Conservation (phyloP, 139 green algal genomes). For the Closterium sp. region DNA sequence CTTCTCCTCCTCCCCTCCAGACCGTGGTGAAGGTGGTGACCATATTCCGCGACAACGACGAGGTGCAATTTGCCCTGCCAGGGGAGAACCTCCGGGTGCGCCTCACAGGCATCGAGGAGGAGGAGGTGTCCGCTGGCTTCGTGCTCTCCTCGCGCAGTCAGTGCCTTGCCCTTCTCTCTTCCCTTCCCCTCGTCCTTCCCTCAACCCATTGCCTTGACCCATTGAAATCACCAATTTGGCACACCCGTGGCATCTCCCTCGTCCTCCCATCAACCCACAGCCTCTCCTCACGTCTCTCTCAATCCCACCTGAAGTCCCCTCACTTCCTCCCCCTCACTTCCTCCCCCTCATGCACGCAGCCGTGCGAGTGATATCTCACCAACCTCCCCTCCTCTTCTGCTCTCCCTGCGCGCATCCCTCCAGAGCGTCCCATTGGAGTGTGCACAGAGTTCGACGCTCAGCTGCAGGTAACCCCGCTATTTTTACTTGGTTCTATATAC, state of each 20-base stretch:
- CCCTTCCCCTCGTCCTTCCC: too few species aligned
- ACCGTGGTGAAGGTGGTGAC: constrained; percentile 78
- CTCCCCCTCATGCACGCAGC: too few species aligned
- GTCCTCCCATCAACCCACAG: too few species aligned
- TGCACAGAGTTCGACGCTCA: constrained; percentile 86
- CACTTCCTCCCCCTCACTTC: background rate
- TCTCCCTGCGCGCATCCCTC: background rate
- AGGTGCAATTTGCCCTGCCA: constrained; percentile 69
- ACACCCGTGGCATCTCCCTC: too few species aligned
- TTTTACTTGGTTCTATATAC: too few species aligned
- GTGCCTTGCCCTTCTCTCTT: background rate
- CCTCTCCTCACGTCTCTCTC: too few species aligned
- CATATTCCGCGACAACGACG: constrained; percentile 89
- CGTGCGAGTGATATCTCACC: too few species aligned
- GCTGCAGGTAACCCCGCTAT: constrained; percentile 45
- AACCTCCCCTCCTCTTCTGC: background rate
- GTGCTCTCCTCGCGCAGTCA: constrained; percentile 73
- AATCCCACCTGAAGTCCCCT: background rate
- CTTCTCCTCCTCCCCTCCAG: background rate
- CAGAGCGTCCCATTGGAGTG: constrained; percentile 53
- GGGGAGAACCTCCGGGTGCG: constrained; percentile 63
- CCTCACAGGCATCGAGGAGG: constrained; percentile 73
- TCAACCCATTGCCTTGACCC: too few species aligned
- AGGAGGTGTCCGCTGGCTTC: constrained; percentile 87
- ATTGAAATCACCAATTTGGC: too few species aligned